Evolutionary conservation across 768 basidiomycete genomes (phyloP).

Genomic region (Suillus decipiens): DNA sequence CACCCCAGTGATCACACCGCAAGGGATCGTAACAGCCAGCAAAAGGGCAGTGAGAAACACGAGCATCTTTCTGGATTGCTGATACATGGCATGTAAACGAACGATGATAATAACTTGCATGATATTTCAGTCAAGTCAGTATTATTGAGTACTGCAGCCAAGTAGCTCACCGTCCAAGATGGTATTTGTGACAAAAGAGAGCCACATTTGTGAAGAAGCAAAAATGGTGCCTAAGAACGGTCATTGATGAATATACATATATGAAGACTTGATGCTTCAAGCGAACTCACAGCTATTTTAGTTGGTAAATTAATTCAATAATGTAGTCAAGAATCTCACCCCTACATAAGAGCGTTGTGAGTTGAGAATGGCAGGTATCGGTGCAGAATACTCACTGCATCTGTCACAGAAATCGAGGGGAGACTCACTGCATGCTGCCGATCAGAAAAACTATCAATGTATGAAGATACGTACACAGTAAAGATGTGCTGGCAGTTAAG

Average conservation of each 20-base stretch:
- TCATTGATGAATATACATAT: neutral
- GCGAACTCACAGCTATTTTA: neutral
- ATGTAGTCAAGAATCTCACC: neutral
- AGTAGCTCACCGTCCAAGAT: neutral
- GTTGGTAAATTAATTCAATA: neutral
- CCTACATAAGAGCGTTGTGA: neutral
- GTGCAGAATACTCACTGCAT: neutral
- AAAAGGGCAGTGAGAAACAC: neutral
- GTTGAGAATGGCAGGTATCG: neutral
- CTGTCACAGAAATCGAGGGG: neutral
- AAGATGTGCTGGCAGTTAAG: neutral
- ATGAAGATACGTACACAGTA: neutral
- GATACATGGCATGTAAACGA: constrained; percentile 2
- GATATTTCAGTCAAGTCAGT: neutral
- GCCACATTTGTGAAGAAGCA: neutral
- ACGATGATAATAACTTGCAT: neutral
- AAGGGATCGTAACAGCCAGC: neutral
- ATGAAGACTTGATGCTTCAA: neutral
- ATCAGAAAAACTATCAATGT: neutral
- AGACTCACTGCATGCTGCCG: neutral
- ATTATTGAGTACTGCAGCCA: neutral
- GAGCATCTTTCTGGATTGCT: neutral
- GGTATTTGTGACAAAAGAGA: neutral
- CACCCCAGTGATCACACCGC: neutral
- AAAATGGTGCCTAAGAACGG: neutral